A percentile compares a stretch with the other conserved stretches of the same genome.
Conservation (phyloP, 208 protist species). For the Phytomonas sp. region DNA sequence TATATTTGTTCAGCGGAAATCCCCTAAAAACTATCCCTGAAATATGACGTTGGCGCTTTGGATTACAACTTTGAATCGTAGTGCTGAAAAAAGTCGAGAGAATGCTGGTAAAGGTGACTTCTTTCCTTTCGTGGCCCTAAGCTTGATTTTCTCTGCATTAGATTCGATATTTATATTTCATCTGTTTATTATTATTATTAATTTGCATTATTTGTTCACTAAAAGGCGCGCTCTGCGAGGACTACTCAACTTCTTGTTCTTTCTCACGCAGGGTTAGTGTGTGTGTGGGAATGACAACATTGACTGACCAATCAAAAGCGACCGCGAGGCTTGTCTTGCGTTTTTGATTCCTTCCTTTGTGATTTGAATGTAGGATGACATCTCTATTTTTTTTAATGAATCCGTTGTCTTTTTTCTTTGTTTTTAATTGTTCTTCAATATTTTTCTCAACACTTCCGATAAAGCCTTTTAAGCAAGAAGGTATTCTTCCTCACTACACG, state of each 20-base stretch:
- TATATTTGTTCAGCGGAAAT: not conserved
- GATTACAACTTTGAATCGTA: not conserved
- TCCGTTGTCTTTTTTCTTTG: not conserved
- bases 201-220: not conserved
- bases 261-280: not conserved
- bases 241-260: not conserved
- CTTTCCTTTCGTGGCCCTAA: not conserved
- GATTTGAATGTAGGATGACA: not conserved
- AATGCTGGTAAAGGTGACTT: not conserved
- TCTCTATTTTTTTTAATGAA: constrained; percentile 9
- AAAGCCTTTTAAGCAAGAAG: not conserved
- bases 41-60: not conserved
- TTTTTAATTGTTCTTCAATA: constrained; percentile 11
- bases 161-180: not conserved
- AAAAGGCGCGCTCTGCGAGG: not conserved
- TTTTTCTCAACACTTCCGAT: not conserved
- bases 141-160: not conserved
- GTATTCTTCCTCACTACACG: constrained; percentile 3
- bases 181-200: not conserved
- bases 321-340: not conserved
- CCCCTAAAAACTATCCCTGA: not conserved
- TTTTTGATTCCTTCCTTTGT: not conserved
- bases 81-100: not conserved
- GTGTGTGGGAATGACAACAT: not conserved
- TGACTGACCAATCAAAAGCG: not conserved